phyloP scores from a whole-genome alignment of 352 stramenopile genomes.

The Saprolegnia parasitica region DNA sequence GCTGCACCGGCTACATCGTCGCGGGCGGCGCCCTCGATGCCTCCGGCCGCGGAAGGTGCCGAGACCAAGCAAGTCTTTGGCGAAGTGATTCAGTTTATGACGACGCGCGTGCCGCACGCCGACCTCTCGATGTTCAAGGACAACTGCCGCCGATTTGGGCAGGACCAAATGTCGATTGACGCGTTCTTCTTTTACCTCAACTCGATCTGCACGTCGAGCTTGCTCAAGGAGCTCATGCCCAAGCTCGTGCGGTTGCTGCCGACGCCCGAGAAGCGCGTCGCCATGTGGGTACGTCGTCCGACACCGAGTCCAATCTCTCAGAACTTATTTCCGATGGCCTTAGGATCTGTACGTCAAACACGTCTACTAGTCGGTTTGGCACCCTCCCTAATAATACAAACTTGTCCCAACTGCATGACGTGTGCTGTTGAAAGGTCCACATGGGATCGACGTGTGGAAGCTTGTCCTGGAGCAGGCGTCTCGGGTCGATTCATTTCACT shows the following conservation, averaged over 20 bases:
- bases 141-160: slow-evolving; percentile 82
- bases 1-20: slow-evolving; percentile 29
- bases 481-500: too few relatives aligned
- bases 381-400: too few relatives aligned
- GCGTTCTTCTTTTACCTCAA: slow-evolving; percentile 76
- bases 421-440: too few relatives aligned
- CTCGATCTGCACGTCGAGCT: slow-evolving; percentile 66
- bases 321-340: too few relatives aligned
- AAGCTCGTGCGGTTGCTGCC: slow-evolving; percentile 75
- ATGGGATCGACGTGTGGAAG: too few relatives aligned
- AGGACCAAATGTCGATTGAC: slow-evolving; percentile 80
- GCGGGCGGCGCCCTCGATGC: slow-evolving; percentile 38
- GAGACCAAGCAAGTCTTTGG: slow-evolving; percentile 83
- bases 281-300: slow-evolving; percentile 29
- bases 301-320: too few relatives aligned
- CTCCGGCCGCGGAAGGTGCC: slow-evolving; percentile 43
- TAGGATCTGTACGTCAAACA: slow-evolving; percentile 25
- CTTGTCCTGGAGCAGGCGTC: too few relatives aligned
- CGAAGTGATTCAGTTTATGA: slow-evolving; percentile 73
- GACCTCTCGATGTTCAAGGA: slow-evolving; percentile 84
- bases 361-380: too few relatives aligned
- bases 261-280: slow-evolving; percentile 68
- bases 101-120: slow-evolving; percentile 69
- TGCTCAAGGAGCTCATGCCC: slow-evolving; percentile 75
- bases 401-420: too few relatives aligned